phyloP scores from a whole-genome alignment of 805 yeast genomes.

The Teunomyces funiuensis region DNA sequence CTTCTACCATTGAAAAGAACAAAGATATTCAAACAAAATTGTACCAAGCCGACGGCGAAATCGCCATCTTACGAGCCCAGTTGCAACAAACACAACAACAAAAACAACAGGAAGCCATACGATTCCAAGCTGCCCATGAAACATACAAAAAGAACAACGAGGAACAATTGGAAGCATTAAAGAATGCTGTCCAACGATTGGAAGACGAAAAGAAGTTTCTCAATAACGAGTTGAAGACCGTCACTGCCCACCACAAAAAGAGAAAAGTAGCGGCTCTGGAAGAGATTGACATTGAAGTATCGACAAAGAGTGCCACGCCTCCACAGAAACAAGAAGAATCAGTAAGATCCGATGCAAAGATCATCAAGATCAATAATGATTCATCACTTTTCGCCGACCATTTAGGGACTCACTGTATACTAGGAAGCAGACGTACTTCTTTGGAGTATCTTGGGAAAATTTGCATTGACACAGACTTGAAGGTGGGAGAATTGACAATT shows the following conservation, averaged over 20 bases:
- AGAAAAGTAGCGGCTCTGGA: constrained; percentile 15
- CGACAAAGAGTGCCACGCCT: constrained; percentile 3
- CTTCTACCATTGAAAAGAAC: neutral
- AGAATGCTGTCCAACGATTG: constrained; percentile 33
- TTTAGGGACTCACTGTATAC: constrained; percentile 35
- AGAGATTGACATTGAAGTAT: neutral
- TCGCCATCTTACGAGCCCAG: constrained; percentile 71
- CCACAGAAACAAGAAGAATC: constrained; percentile 1
- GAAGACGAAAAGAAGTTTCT: constrained; percentile 46
- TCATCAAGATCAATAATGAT: constrained; percentile 32
- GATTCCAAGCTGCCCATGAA: constrained; percentile 20
- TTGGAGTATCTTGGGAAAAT: constrained; percentile 33
- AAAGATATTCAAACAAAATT: constrained; percentile 27
- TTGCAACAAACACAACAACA: constrained; percentile 46
- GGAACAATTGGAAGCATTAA: constrained; percentile 31
- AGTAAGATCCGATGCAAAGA: constrained; percentile 11
- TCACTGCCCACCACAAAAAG: constrained; percentile 22
- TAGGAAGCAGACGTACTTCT: constrained; percentile 34
- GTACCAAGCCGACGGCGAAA: constrained; percentile 73
- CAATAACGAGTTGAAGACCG: constrained; percentile 35
- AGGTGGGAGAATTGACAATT: constrained; percentile 21
- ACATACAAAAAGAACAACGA: constrained; percentile 20
- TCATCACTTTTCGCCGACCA: constrained; percentile 34
- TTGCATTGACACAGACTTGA: constrained; percentile 23
- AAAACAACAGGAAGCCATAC: constrained; percentile 36